Percentiles rank a stretch among this genome's conserved stretches.
Evolutionary conservation across 441 rosid species (phyloP).

Genomic region (Hura crepitans): DNA sequence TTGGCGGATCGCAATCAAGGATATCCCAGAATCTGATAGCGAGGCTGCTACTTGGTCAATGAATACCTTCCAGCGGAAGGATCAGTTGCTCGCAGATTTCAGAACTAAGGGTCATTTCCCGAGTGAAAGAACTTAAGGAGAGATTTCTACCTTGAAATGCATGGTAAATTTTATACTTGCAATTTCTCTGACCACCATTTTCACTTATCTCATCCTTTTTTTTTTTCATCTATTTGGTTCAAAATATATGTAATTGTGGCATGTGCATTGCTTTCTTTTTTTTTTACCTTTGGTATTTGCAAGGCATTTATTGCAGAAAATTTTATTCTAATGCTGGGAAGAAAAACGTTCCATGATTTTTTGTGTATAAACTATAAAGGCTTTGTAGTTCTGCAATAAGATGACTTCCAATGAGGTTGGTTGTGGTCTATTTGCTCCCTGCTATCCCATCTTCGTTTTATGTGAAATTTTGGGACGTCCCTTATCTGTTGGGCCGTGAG

Average conservation of each 20-base stretch:
- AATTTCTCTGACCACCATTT: constrained; percentile 51
- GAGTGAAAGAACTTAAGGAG: constrained; percentile 46
- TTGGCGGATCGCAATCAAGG: constrained; percentile 42
- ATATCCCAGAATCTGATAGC: constrained; percentile 52
- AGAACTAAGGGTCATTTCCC: constrained; percentile 64
- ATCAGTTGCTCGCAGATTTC: constrained; percentile 64
- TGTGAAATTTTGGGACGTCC: too few species aligned
- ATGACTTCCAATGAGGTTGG: too few species aligned
- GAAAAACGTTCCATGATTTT: too few species aligned
- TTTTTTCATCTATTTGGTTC: constrained; percentile 54
- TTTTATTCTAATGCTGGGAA: too few species aligned
- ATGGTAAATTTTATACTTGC: constrained; percentile 46
- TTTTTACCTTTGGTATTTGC: constrained; percentile 51
- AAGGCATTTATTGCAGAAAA: too few species aligned
- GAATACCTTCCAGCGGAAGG: constrained; percentile 60
- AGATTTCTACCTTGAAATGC: constrained; percentile 61
- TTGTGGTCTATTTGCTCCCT: too few species aligned
- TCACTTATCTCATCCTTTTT: constrained; percentile 61
- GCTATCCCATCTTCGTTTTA: too few species aligned
- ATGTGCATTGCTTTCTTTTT: constrained; percentile 52
- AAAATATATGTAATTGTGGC: constrained; percentile 62
- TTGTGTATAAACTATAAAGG: too few species aligned
- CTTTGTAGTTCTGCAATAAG: too few species aligned
- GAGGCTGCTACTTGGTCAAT: constrained; percentile 67
- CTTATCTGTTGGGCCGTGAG: too few species aligned